Conservation (phyloP, 139 green algal genomes). For the Haematococcus sp. region DNA sequence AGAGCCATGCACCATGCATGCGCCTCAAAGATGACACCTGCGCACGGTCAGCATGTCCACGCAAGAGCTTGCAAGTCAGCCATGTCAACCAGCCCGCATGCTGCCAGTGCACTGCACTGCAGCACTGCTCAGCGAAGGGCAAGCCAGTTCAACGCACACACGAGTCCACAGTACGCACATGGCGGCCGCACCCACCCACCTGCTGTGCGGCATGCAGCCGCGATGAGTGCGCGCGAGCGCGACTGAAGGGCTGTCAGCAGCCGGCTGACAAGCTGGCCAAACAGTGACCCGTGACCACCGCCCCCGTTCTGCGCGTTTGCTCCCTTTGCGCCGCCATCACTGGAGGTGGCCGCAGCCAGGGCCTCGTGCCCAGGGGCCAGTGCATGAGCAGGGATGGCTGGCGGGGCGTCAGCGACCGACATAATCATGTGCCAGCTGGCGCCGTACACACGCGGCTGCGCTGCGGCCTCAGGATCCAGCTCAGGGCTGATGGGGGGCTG, state of each 20-base stretch:
- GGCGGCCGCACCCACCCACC: neutral
- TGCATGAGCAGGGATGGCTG: neutral
- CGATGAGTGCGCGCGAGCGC: slow-evolving; percentile 1
- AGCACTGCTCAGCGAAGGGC: too few relatives aligned
- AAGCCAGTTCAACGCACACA: slow-evolving; percentile 13
- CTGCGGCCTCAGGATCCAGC: neutral
- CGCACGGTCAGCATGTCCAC: neutral
- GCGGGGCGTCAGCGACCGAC: slow-evolving; percentile 10
- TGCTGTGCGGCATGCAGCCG: neutral
- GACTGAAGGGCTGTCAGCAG: slow-evolving; percentile 35
- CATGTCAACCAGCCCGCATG: neutral
- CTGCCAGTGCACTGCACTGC: too few relatives aligned
- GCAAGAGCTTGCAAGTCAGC: neutral
- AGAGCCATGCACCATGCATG: slow-evolving; percentile 31
- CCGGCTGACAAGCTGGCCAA: slow-evolving; percentile 30
- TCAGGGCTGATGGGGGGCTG: neutral
- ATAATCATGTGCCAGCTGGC: slow-evolving; percentile 68
- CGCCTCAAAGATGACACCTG: slow-evolving; percentile 24
- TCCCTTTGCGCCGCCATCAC: neutral
- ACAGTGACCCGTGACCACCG: slow-evolving; percentile 12
- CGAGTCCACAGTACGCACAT: neutral
- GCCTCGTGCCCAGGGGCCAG: neutral
- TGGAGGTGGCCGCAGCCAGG: neutral
- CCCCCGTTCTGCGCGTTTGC: neutral
- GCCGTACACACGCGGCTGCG: slow-evolving; percentile 5